These are phyloP conservation scores for Penicillium occitanis DNA, from an alignment of 2,329 filamentous ascomycete genomes.

Conservation along the genomic window DNA sequence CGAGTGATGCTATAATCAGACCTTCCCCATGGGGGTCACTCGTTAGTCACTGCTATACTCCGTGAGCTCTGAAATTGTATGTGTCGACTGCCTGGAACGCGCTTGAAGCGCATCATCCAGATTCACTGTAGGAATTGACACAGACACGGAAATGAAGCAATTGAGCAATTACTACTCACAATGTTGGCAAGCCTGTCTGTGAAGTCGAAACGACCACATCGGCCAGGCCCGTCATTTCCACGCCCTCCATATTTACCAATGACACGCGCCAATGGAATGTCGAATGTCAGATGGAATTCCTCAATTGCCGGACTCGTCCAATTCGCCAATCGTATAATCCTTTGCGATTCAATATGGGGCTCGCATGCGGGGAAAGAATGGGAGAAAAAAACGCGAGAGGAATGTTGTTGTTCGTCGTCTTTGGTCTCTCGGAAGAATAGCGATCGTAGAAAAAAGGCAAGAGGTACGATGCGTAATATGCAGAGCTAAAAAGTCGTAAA, in stretches of 20 bases:
- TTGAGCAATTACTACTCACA: constrained; percentile 7
- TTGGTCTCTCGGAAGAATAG: neutral
- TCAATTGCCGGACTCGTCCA: neutral
- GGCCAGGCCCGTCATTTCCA: constrained; percentile 11
- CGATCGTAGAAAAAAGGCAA: neutral
- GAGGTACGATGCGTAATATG: neutral
- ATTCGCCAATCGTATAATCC: neutral
- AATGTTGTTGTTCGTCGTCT: constrained; percentile 2
- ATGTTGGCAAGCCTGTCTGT: constrained; percentile 6
- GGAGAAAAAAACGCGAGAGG: neutral
- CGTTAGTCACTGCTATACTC: neutral
- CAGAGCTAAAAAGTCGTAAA: neutral
- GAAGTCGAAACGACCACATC: neutral
- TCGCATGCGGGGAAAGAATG: constrained; percentile 1
- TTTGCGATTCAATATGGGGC: neutral
- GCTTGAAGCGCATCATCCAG: neutral
- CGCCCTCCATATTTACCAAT: constrained; percentile 6
- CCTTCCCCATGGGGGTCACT: neutral
- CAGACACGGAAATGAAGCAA: neutral
- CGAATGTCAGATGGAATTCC: neutral
- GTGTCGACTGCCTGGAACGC: neutral
- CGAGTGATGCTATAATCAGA: constrained; percentile 22
- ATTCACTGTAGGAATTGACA: neutral
- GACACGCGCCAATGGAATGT: constrained; percentile 10
- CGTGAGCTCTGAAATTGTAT: neutral